Percentiles rank a stretch among this genome's conserved stretches.
phyloP scores from a whole-genome alignment of 192 early-diverging fungal genomes.

The Coemansia sp. region DNA sequence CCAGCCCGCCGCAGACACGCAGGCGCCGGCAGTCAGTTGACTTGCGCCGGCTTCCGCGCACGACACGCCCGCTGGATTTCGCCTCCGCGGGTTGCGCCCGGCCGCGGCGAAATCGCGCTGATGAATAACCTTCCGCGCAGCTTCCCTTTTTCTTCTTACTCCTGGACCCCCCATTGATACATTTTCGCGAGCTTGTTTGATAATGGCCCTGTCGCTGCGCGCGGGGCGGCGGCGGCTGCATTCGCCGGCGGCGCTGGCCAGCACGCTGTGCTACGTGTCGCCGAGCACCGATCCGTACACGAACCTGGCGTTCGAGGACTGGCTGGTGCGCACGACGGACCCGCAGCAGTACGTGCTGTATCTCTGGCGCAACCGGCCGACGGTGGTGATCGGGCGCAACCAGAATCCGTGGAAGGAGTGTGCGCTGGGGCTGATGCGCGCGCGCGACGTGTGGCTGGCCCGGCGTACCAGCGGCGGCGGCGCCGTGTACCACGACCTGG shows the following conservation, averaged over 20 bases:
- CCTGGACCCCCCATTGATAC: too few species aligned
- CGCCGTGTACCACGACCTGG: conserved; percentile 93
- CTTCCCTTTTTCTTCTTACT: too few species aligned
- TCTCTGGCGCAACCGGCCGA: conserved; percentile 83
- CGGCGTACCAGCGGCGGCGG: conserved; percentile 89
- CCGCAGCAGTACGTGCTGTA: conserved; percentile 65
- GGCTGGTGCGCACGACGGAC: conserved; percentile 70
- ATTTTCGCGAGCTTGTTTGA: too few species aligned
- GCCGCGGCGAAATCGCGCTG: too few species aligned
- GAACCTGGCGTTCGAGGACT: conserved; percentile 54
- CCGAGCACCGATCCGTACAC: conserved; percentile 39
- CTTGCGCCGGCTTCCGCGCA: too few species aligned
- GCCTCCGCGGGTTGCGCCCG: too few species aligned
- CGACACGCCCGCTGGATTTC: too few species aligned
- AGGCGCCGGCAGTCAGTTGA: too few species aligned
- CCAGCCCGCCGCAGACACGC: too few species aligned
- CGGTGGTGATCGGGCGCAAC: conserved; percentile 93
- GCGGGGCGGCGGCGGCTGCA: not conserved
- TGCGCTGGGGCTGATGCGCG: conserved; percentile 66
- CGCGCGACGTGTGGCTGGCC: conserved; percentile 72
- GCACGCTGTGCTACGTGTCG: conserved; percentile 41
- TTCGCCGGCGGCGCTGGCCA: not conserved
- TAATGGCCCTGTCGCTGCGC: too few species aligned
- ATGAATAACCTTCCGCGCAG: too few species aligned
- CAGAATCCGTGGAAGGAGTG: conserved; percentile 99